Conservation (phyloP, 441 rosid genomes). For the Brassica balearica region DNA sequence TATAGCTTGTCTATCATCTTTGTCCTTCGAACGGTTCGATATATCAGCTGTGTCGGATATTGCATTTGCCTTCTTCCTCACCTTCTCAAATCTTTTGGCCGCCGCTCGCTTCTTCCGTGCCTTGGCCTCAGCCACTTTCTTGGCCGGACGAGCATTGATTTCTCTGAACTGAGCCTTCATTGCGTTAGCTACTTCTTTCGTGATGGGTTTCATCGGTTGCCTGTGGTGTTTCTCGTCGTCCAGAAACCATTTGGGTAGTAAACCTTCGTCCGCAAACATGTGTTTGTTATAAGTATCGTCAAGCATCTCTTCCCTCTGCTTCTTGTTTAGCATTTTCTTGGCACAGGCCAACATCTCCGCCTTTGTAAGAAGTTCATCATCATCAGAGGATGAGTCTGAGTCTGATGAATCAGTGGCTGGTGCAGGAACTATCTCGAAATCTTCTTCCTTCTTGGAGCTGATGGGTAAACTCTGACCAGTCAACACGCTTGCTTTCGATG, state of each 20-base stretch:
- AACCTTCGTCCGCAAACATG: slow-evolving; percentile 75
- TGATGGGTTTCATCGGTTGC: slow-evolving; percentile 73
- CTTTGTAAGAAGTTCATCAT: slow-evolving; percentile 55
- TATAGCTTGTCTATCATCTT: slow-evolving; percentile 85
- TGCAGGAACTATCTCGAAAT: slow-evolving; percentile 88
- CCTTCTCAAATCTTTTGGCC: slow-evolving; percentile 77
- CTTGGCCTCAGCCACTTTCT: slow-evolving; percentile 95
- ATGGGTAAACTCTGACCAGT: slow-evolving; percentile 31
- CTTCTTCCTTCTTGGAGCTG: slow-evolving; percentile 53
- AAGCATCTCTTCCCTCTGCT: slow-evolving; percentile 75
- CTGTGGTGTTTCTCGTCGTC: slow-evolving; percentile 87
- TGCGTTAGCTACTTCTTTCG: slow-evolving; percentile 85
- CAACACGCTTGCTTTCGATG: slow-evolving; percentile 33
- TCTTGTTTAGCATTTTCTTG: slow-evolving; percentile 93
- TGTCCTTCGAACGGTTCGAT: slow-evolving; percentile 78
- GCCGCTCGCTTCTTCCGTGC: slow-evolving; percentile 86
- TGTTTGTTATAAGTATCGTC: slow-evolving; percentile 84
- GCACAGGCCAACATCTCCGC: slow-evolving; percentile 93
- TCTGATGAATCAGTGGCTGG: slow-evolving; percentile 69
- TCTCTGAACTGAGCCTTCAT: slow-evolving; percentile 91
- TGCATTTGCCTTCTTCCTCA: slow-evolving; percentile 86
- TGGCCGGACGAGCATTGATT: slow-evolving; percentile 90
- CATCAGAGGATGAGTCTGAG: slow-evolving; percentile 72
- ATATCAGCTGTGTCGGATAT: slow-evolving; percentile 83
- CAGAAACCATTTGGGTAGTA: slow-evolving; percentile 83